Base-by-base conservation (phyloP, 371 early-diverging fungal genomes). In the Blakeslea trispora region DNA sequence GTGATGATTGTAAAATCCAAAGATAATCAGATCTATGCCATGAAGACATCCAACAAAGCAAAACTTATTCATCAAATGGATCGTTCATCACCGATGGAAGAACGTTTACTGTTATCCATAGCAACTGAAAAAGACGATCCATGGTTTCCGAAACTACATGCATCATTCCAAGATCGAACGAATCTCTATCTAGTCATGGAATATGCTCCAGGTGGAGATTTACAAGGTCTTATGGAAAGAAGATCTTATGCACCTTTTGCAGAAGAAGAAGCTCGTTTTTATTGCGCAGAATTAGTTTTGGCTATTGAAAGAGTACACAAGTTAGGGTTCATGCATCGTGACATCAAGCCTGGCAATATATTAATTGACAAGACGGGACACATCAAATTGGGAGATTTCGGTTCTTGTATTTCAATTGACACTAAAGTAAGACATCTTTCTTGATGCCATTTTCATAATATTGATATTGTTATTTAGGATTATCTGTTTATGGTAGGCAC, bases 151-250 rank as follows among this genome's bases (percentile, higher is more conserved):
- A 60, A 45, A 44, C 82, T 98, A 37, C 88, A 91, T 69, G 91
- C 90, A 46, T 91, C 96, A 7, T 98, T 98, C 69, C 97, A 98
- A 71, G 97, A 97, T 50, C 68, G 81, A 21, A 75, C 84, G 40
- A 85, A 91, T 56, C 74, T 97, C 32, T 98, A 97, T 69, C 72
- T 98, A 17, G 91, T 97, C 31, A 97, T 98, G 98, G 98, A 97
- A 72, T 98, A 93, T 69, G 80, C 94, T 17, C 91, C 95, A 4
- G 99, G 96, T 19, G 97, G 97, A 23, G 96, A 97, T 73, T 69
- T 99, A 60, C 95, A 96, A 82, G 92, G 93, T 35, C 84, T 98
- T 72, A 74, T 96, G 46, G 91, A 92, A 63, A 86, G 88, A 64
- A 87, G 92, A 60, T 86, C 92, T 50, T 79, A 66, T 22, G 55